Evolutionary conservation across 768 basidiomycete genomes (phyloP), one percentile per base, ranked within the genome.

Genomic region (Pisolithus tinctorius): DNA sequence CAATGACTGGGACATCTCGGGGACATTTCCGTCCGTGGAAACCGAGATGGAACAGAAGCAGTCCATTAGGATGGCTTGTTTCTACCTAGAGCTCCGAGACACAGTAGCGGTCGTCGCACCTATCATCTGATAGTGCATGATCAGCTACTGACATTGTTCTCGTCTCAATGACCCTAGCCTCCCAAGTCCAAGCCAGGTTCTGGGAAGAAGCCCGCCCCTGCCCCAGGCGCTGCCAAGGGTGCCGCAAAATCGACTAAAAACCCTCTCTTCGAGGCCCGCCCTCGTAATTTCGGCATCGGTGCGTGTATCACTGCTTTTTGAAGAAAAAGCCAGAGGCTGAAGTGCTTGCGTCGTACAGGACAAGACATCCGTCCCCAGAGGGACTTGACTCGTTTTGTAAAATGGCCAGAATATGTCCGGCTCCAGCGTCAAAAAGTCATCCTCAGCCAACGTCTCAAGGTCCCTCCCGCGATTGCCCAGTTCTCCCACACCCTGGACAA

Each of bases 371-470:
- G 86, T 62, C 94, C 86, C 64, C 80, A 79, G 69, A 81, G 81
- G 50, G 95, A 98, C 73, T 73, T 97, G 58, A 95, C 91, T 52
- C 90, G 94, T 69, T 97, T 97, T 76, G 90, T 97, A 75, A 97
- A 96, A 72, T 99, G 95, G 95, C 95, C 95, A 60, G 92, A 94
- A 76, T 98, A 98, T 66, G 83, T 98, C 61, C 91, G 93, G 66
- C 86, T 98, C 43, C 95, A 98, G 68, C 85, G 95, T 68, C 93
- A 97, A 74, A 97, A 97, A 77, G 92, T 97, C 64, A 95, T 98
- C 74, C 86, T 98, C 54, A 77, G 89, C 81, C 93, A 97, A 75
- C 91, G 95, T 63, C 79, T 98, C 61, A 98, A 98, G 81, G 93
- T 96, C 26, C 95, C 95, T 59, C 95, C 95, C 38, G 91, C 95